Percentiles rank a stretch among this genome's conserved stretches.
phyloP scores from a whole-genome alignment of 257 asterid species.

The Solanum clarkiae region DNA sequence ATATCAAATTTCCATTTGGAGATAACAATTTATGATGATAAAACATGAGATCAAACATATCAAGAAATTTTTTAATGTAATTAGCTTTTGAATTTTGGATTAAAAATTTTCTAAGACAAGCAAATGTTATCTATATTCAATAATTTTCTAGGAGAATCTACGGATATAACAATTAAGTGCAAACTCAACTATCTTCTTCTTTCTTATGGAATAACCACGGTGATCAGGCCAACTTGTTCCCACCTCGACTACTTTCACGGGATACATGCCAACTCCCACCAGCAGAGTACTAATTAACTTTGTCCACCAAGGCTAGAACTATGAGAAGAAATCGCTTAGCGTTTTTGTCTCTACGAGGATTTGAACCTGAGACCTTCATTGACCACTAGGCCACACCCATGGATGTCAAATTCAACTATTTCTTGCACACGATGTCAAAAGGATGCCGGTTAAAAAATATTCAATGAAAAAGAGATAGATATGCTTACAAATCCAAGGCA shows the following conservation, averaged over 20 bases:
- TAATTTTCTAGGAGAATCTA: not conserved
- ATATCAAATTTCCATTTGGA: not conserved
- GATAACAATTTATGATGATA: not conserved
- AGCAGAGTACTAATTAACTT: not conserved
- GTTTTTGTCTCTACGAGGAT: not conserved
- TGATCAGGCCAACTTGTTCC: not conserved
- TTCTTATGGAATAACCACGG: not conserved
- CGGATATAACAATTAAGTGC: not conserved
- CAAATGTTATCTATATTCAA: not conserved
- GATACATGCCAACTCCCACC: not conserved
- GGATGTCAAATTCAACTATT: not conserved
- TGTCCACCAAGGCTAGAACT: not conserved
- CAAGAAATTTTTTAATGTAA: not conserved
- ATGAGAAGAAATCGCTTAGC: not conserved
- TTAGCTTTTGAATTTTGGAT: not conserved
- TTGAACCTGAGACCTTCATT: not conserved
- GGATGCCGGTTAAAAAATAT: too few species aligned
- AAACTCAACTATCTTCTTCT: not conserved
- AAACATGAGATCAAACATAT: not conserved
- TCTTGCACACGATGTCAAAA: not conserved
- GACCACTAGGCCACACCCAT: not conserved
- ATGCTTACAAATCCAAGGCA: too few species aligned
- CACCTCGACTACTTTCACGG: not conserved
- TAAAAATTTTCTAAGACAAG: not conserved
- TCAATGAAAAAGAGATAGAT: too few species aligned